Evolutionary conservation across 2,329 filamentous ascomycete species (phyloP).

Genomic region (Aspergillus sp.): DNA sequence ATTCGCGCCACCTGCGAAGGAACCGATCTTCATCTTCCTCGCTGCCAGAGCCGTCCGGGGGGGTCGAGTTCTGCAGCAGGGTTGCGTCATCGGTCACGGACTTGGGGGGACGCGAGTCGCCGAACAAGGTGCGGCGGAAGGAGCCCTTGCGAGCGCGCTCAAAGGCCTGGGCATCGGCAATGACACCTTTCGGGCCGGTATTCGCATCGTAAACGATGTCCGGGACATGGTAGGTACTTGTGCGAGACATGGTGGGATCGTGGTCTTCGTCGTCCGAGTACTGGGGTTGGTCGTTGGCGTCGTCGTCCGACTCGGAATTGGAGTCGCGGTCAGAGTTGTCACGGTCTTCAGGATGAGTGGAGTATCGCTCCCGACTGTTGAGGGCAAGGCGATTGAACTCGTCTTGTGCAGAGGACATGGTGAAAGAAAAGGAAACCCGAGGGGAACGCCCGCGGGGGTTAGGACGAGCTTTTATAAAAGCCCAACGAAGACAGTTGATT

Average conservation of each 20-base stretch:
- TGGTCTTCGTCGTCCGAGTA: conserved; percentile 38
- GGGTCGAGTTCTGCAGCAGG: conserved; percentile 25
- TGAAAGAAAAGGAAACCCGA: conserved; percentile 23
- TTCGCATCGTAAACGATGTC: conserved; percentile 49
- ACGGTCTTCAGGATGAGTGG: conserved; percentile 46
- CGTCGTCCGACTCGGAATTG: conserved; percentile 24
- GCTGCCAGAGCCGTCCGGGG: conserved; percentile 33
- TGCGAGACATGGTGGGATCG: conserved; percentile 35
- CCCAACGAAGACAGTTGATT: conserved; percentile 12
- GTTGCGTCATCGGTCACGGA: conserved; percentile 22
- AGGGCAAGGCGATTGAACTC: conserved; percentile 47
- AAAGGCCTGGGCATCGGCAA: conserved; percentile 51
- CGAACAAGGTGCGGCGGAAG: conserved; percentile 45
- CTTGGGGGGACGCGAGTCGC: conserved; percentile 25
- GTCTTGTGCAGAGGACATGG: conserved; percentile 47
- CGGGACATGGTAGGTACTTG: conserved; percentile 43
- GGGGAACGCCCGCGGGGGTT: conserved; percentile 1
- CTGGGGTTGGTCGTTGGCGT: conserved; percentile 26
- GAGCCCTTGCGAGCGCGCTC: conserved; percentile 49
- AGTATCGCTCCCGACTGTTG: conserved; percentile 34
- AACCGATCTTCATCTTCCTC: conserved; percentile 76
- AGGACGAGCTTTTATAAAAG: conserved; percentile 14
- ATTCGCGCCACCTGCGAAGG: conserved; percentile 80
- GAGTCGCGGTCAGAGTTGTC: conserved; percentile 30
- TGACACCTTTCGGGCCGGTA: conserved; percentile 53